Conservation (phyloP, 2,329 filamentous ascomycete genomes). For the Waltergamsia citrina region DNA sequence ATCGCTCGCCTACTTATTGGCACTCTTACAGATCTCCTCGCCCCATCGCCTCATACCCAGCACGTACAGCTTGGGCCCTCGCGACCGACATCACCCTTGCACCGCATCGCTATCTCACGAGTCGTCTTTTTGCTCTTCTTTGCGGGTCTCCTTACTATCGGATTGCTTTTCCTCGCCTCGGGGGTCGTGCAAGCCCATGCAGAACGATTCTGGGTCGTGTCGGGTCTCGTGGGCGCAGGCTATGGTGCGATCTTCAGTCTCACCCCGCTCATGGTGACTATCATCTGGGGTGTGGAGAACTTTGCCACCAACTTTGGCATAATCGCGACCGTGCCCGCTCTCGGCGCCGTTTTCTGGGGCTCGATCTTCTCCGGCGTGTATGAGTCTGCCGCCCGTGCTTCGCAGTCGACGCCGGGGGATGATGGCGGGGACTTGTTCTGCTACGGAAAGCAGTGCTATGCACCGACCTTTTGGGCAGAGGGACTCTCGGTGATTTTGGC, state of each 20-base stretch:
- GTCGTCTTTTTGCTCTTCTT: conserved; percentile 72
- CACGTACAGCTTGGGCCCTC: conserved; percentile 35
- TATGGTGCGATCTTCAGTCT: conserved; percentile 90
- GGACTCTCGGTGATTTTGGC: conserved; percentile 71
- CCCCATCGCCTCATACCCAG: conserved; percentile 54
- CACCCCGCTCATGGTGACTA: conserved; percentile 85
- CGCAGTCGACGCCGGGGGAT: conserved; percentile 21
- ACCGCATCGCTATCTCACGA: conserved; percentile 57
- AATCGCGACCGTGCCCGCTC: conserved; percentile 81
- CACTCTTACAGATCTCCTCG: conserved; percentile 78
- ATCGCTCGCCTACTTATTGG: conserved; percentile 84
- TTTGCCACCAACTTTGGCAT: conserved; percentile 98
- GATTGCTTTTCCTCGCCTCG: conserved; percentile 69
- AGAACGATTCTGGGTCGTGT: conserved; percentile 78
- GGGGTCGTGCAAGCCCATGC: conserved; percentile 66
- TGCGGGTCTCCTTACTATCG: conserved; percentile 62
- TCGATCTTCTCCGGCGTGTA: conserved; percentile 79
- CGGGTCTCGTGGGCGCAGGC: conserved; percentile 74
- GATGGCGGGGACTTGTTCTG: conserved; percentile 53
- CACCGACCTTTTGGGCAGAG: conserved; percentile 77
- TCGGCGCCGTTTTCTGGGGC: conserved; percentile 84
- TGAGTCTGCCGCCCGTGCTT: conserved; percentile 46
- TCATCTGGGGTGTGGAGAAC: conserved; percentile 97
- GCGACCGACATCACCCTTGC: conserved; percentile 11
- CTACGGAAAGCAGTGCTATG: conserved; percentile 75